A percentile compares a stretch with the other conserved stretches of the same genome.
Evolutionary conservation across 2,329 filamentous ascomycete species (phyloP).

Genomic region (Thyridium curvatum): DNA sequence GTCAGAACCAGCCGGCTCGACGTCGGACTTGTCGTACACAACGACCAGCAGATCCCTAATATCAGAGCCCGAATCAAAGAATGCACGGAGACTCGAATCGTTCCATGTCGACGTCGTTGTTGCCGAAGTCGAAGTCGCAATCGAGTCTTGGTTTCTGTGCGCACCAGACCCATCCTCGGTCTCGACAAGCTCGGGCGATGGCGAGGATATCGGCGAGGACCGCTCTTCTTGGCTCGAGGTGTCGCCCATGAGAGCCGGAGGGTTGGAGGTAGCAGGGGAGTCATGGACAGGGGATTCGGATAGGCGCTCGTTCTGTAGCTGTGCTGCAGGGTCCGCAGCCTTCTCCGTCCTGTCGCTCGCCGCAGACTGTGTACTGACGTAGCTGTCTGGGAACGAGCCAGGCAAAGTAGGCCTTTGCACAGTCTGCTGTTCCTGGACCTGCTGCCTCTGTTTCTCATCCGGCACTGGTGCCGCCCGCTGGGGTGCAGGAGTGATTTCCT

Average conservation of each 20-base stretch:
- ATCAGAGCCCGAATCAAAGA: slow-evolving; percentile 84
- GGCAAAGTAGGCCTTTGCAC: slow-evolving; percentile 25
- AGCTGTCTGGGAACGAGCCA: slow-evolving; percentile 36
- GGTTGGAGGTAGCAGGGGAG: slow-evolving; percentile 49
- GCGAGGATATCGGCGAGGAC: slow-evolving; percentile 56
- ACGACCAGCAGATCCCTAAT: slow-evolving; percentile 86
- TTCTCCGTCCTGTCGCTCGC: slow-evolving; percentile 23
- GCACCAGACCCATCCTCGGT: slow-evolving; percentile 33
- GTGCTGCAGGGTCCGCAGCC: slow-evolving; percentile 17
- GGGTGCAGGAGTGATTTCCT: slow-evolving; percentile 12
- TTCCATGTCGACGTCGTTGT: slow-evolving; percentile 69
- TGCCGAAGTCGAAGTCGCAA: slow-evolving; percentile 48
- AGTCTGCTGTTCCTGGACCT: slow-evolving; percentile 16
- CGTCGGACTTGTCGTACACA: slow-evolving; percentile 85
- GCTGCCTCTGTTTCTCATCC: slow-evolving; percentile 21
- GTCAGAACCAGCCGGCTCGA: slow-evolving; percentile 71
- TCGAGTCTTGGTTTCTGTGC: slow-evolving; percentile 38
- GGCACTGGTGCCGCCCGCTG: slow-evolving; percentile 18
- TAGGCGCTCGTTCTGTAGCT: slow-evolving; percentile 35
- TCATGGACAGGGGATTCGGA: slow-evolving; percentile 66
- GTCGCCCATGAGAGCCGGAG: slow-evolving; percentile 63
- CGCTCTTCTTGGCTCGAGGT: slow-evolving; percentile 60
- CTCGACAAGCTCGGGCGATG: slow-evolving; percentile 55
- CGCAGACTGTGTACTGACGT: slow-evolving; percentile 21
- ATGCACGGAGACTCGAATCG: slow-evolving; percentile 76